Evolutionary conservation across 2,329 filamentous ascomycete genomes (phyloP), one percentile per base, ranked within the genome.

Genomic region (Chrysoporthe cubensis): DNA sequence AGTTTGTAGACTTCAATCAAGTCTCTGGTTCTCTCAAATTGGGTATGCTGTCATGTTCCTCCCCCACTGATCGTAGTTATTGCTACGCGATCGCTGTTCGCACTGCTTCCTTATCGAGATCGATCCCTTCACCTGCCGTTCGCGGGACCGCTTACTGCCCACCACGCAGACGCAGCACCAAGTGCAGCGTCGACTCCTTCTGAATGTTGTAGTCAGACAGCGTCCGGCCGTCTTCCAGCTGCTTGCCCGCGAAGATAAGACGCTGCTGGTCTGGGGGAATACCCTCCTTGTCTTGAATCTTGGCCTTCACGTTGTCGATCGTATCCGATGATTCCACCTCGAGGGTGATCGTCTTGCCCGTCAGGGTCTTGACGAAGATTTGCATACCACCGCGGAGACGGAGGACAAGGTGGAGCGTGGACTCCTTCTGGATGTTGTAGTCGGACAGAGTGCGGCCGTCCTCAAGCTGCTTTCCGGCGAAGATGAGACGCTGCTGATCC

Each of bases 381-480:
- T 90, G 86, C 90, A 92, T 93, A 80, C 91, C 91, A 85, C 91
- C 91, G 81, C 91, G 91, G 6, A 95, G 88, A 77, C 92, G 90
- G 34, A 95, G 89, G 59, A 95, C 92, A 66, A 95, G 78, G 78
- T 95, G 92, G 1, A 95, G 85, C 0, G 92, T 95, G 0, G 89
- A 92, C 77, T 95, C 92, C 83, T 95, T 95, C 80, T 98, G 95
- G 59, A 97, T 97, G 84, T 97, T 97, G 88, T 97, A 97, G 79
- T 97, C 95, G 62, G 88, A 91, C 0, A 97, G 85, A 0, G 94
- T 97, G 32, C 94, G 92, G 61, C 94, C 94, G 74, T 97, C 94
- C 78, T 97, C 93, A 1, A 97, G 82, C 80, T 97, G 93, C 88
- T 97, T 97, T 69, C 94, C 94, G 60, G 94, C 93, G 71, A 97